Conservation (phyloP, 768 basidiomycete species). For the Nevesoporus exiguus region DNA sequence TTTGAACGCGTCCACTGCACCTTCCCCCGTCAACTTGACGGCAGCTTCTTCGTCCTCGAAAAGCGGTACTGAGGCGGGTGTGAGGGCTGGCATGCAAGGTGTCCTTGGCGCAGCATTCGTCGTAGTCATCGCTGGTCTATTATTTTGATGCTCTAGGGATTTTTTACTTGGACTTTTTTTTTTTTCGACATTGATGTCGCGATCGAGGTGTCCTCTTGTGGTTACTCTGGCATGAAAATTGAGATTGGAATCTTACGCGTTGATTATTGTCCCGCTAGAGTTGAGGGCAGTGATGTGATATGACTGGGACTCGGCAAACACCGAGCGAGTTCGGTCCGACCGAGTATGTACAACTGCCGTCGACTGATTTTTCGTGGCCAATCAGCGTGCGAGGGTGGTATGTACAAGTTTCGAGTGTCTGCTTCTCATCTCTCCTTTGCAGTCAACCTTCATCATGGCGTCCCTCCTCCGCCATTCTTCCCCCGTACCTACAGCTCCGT, state of each 20-base stretch:
- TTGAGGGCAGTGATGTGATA: too few species aligned
- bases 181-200: not conserved
- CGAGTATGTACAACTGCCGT: not conserved
- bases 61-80: not conserved
- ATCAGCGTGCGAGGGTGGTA: conserved; percentile 12
- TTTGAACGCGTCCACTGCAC: conserved; percentile 33
- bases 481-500: conserved; percentile 38
- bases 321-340: not conserved
- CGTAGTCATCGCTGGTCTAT: conserved; percentile 1
- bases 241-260: too few species aligned
- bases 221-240: too few species aligned
- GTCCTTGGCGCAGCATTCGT: conserved; percentile 7
- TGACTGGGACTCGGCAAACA: not conserved
- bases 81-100: conserved; percentile 2
- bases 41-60: conserved; percentile 10
- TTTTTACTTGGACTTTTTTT: not conserved
- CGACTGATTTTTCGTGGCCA: conserved; percentile 28
- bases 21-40: conserved; percentile 42
- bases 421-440: not conserved
- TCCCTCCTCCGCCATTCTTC: conserved; percentile 32
- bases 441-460: conserved; percentile 28
- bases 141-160: conserved; percentile 6
- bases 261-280: too few species aligned
- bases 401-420: conserved; percentile 5
- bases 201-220: not conserved